These are phyloP conservation scores for Penicillium longicatenatum DNA, from an alignment of 495 filamentous ascomycete species.

Conservation along the genomic window DNA sequence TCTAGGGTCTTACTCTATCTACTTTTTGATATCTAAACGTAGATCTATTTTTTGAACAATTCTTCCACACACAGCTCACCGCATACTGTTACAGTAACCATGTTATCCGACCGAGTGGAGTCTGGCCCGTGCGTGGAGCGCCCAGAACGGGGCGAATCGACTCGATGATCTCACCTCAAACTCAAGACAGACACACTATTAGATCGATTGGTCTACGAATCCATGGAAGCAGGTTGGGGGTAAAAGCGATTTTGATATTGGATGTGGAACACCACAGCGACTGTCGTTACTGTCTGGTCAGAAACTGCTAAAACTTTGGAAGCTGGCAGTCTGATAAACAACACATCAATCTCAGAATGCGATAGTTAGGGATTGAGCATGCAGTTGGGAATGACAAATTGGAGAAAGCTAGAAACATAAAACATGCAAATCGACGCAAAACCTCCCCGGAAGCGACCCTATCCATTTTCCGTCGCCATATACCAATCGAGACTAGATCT, in stretches of 20 bases:
- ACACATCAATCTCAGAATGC: slow-evolving; percentile 1
- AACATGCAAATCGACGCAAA: slow-evolving; percentile 44
- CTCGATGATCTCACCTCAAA: slow-evolving; percentile 27
- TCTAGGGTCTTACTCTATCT: background rate
- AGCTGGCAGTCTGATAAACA: background rate
- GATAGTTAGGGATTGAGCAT: background rate
- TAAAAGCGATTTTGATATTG: slow-evolving; percentile 9
- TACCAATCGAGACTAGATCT: slow-evolving; percentile 28
- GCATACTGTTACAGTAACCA: background rate
- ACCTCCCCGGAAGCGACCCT: slow-evolving; percentile 58
- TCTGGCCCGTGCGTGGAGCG: slow-evolving; percentile 14
- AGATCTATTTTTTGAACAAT: background rate
- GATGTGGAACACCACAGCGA: slow-evolving; percentile 7
- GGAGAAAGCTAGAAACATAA: slow-evolving; percentile 16
- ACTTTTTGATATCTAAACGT: background rate
- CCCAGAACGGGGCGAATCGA: slow-evolving; percentile 12
- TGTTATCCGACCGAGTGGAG: slow-evolving; percentile 8
- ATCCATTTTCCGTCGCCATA: slow-evolving; percentile 51
- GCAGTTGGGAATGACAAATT: slow-evolving; percentile 13
- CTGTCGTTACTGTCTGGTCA: background rate
- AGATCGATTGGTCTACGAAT: background rate
- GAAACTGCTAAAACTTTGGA: background rate
- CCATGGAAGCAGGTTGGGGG: background rate
- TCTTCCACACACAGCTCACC: background rate
- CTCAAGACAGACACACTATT: background rate